Conservation (phyloP, 2,329 filamentous ascomycete genomes). For the Lachnellula hyalina region DNA sequence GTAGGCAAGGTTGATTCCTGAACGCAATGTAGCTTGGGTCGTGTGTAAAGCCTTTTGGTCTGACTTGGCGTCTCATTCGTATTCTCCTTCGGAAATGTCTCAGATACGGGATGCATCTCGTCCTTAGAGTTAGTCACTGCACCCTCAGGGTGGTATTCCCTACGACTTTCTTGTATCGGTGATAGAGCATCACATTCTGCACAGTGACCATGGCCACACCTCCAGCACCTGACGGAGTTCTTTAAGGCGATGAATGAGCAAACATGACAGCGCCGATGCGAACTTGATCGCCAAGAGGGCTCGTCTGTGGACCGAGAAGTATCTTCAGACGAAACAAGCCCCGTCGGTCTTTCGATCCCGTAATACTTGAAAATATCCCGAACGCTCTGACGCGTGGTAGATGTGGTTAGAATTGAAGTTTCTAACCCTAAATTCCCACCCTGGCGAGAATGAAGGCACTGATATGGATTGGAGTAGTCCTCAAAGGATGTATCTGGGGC, state of each 20-base stretch:
- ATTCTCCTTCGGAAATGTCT: neutral
- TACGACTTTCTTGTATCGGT: neutral
- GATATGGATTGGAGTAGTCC: neutral
- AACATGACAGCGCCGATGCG: constrained; percentile 42
- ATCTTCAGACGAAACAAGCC: constrained; percentile 37
- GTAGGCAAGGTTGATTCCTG: neutral
- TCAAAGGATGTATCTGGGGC: neutral
- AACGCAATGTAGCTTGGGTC: neutral
- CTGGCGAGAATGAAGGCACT: constrained; percentile 5
- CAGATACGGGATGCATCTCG: neutral
- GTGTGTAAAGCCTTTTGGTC: neutral
- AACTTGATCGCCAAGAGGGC: constrained; percentile 20
- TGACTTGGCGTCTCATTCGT: neutral
- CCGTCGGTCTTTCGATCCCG: constrained; percentile 40
- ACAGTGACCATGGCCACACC: constrained; percentile 49
- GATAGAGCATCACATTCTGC: constrained; percentile 35
- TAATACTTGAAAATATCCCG: constrained; percentile 44
- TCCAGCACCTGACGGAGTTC: constrained; percentile 37
- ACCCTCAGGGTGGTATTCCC: neutral
- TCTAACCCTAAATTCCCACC: constrained; percentile 15
- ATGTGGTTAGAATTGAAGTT: constrained; percentile 26
- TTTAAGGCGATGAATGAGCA: constrained; percentile 39
- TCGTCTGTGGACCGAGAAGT: constrained; percentile 28
- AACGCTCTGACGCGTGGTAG: constrained; percentile 37
- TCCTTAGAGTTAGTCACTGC: too few species aligned